Conservation (phyloP, 768 basidiomycete species). For the Epithele typhae region DNA sequence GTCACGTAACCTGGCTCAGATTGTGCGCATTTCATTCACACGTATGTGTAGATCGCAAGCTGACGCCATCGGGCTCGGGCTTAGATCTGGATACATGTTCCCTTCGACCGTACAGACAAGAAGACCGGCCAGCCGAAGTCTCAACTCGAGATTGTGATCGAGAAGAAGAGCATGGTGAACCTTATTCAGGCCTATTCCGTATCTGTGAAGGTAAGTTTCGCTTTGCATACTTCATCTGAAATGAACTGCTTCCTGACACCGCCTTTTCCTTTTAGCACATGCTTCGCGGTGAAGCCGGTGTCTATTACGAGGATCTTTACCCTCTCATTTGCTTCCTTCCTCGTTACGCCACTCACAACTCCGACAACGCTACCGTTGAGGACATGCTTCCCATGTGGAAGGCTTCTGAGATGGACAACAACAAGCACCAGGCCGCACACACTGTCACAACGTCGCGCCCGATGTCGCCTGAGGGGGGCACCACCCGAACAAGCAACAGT, state of each 20-base stretch:
- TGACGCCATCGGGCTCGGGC: too few relatives aligned
- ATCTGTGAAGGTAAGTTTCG: constrained; percentile 49
- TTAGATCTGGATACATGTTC: constrained; percentile 56
- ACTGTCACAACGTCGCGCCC: constrained; percentile 12
- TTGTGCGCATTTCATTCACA: constrained; percentile 35
- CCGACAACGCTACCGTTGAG: constrained; percentile 22
- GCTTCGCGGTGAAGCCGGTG: constrained; percentile 63
- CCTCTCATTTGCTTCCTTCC: constrained; percentile 66
- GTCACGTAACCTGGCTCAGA: constrained; percentile 53
- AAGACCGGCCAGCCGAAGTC: constrained; percentile 27
- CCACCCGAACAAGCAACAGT: neutral
- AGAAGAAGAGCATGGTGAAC: constrained; percentile 75
- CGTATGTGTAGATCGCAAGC: neutral
- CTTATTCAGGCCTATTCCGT: constrained; percentile 68
- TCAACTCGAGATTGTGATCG: constrained; percentile 47
- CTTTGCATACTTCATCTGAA: neutral
- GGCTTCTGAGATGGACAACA: constrained; percentile 30
- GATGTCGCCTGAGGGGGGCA: constrained; percentile 6
- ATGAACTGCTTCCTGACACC: neutral
- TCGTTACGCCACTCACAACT: constrained; percentile 39
- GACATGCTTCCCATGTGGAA: constrained; percentile 59
- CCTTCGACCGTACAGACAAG: constrained; percentile 37
- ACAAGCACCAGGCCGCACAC: constrained; percentile 18
- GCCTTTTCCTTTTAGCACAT: constrained; percentile 40
- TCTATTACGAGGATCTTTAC: constrained; percentile 73